Evolutionary conservation across 2,329 filamentous ascomycete species (phyloP).

Genomic region (Aspergillus sp.): DNA sequence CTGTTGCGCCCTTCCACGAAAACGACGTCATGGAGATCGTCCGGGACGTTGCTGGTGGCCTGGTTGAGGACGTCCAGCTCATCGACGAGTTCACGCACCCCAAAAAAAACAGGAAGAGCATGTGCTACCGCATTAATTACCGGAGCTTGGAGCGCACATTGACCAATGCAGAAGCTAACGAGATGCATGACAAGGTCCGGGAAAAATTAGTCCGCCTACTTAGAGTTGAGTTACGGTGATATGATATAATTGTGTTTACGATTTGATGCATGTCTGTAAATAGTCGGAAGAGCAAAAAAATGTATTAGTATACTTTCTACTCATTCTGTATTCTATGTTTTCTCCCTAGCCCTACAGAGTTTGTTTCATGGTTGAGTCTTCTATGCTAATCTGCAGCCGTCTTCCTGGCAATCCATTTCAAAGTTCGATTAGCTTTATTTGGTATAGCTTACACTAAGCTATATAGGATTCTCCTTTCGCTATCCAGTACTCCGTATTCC

Average conservation of each 20-base stretch:
- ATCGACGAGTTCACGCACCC: slow-evolving; percentile 85
- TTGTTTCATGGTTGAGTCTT: too few species aligned
- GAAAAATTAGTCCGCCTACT: slow-evolving; percentile 58
- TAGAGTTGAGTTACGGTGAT: slow-evolving; percentile 68
- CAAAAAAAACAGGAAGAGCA: slow-evolving; percentile 69
- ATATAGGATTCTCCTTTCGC: too few species aligned
- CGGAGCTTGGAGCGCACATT: slow-evolving; percentile 84
- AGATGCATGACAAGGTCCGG: slow-evolving; percentile 62
- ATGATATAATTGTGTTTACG: neutral
- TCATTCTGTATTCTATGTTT: too few species aligned
- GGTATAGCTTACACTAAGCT: too few species aligned
- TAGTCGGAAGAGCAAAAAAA: too few species aligned
- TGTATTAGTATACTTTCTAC: too few species aligned
- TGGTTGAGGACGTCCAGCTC: slow-evolving; percentile 77
- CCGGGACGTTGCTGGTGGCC: slow-evolving; percentile 69
- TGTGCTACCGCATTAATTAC: slow-evolving; percentile 92
- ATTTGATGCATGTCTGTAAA: neutral
- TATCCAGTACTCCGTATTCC: too few species aligned
- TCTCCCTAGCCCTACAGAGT: too few species aligned
- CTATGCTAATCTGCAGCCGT: too few species aligned
- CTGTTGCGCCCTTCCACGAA: slow-evolving; percentile 60
- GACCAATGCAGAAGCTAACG: slow-evolving; percentile 72
- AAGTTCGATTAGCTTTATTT: too few species aligned
- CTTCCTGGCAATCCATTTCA: too few species aligned
- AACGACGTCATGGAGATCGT: slow-evolving; percentile 98